These are phyloP conservation scores for Trichoderma polysporum DNA, from an alignment of 2,329 filamentous ascomycete species.

Conservation along the genomic window DNA sequence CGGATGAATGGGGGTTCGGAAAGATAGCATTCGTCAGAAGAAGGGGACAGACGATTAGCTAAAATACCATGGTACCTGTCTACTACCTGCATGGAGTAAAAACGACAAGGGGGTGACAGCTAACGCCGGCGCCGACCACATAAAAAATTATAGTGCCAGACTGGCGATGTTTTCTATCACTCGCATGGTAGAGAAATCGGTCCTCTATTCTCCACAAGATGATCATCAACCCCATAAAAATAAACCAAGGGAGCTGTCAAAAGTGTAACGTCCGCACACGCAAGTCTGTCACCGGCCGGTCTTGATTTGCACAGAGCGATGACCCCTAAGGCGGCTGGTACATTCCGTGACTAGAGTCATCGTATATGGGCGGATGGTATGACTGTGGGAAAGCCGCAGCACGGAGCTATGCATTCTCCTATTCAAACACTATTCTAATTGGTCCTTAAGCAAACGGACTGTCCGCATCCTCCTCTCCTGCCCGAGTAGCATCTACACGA, in stretches of 20 bases:
- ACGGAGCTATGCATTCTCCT: neutral
- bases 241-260: neutral
- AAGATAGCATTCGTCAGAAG: neutral
- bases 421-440: neutral
- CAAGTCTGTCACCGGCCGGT: neutral
- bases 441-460: neutral
- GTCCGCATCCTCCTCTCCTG: neutral
- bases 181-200: neutral
- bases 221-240: slow-evolving; percentile 1
- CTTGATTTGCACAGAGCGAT: slow-evolving; percentile 5
- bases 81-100: too few species aligned
- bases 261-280: neutral
- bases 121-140: too few species aligned
- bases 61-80: neutral
- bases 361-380: neutral
- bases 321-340: neutral
- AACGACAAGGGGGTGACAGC: too few species aligned
- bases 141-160: too few species aligned
- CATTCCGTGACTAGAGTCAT: neutral
- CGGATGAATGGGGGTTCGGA: too few species aligned
- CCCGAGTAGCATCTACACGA: neutral
- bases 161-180: too few species aligned
- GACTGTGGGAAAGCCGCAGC: neutral
- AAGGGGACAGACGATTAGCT: neutral
- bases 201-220: neutral